A percentile compares a stretch with the other conserved stretches of the same genome.
phyloP scores from a whole-genome alignment of 345 rosid genomes.

The Schrenkiella parvula region DNA sequence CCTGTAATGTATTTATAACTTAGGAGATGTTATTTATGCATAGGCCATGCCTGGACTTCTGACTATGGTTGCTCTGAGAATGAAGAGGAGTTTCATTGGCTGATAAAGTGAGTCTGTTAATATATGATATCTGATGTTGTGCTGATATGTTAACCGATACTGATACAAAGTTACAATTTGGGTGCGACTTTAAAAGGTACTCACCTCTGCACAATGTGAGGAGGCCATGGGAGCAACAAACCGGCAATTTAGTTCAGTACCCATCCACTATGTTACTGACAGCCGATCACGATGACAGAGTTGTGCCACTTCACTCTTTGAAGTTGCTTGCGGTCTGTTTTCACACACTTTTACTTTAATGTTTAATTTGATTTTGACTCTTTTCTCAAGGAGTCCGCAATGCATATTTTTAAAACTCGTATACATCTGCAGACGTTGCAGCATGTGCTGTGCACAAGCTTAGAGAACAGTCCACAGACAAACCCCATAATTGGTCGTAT shows the following conservation, averaged over 20 bases:
- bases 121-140: neutral
- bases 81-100: conserved; percentile 85
- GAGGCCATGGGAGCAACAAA: conserved; percentile 79
- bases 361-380: neutral
- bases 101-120: conserved; percentile 60
- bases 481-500: conserved; percentile 85
- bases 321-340: conserved; percentile 79
- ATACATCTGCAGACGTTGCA: conserved; percentile 66
- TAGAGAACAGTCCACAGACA: conserved; percentile 78
- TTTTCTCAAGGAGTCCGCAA: neutral
- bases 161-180: neutral
- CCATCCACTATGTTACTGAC: conserved; percentile 92
- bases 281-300: conserved; percentile 95
- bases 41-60: conserved; percentile 96
- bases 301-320: conserved; percentile 82
- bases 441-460: conserved; percentile 63
- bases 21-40: conserved; percentile 7
- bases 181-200: conserved; percentile 48
- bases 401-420: neutral
- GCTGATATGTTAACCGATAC: neutral
- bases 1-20: neutral
- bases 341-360: neutral
- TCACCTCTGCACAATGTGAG: conserved; percentile 88
- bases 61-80: conserved; percentile 87
- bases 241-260: conserved; percentile 45